A percentile compares a stretch with the other conserved stretches of the same genome.
These are phyloP conservation scores for Daldinia concentrica DNA, from an alignment of 495 filamentous ascomycete genomes.

Conservation along the genomic window DNA sequence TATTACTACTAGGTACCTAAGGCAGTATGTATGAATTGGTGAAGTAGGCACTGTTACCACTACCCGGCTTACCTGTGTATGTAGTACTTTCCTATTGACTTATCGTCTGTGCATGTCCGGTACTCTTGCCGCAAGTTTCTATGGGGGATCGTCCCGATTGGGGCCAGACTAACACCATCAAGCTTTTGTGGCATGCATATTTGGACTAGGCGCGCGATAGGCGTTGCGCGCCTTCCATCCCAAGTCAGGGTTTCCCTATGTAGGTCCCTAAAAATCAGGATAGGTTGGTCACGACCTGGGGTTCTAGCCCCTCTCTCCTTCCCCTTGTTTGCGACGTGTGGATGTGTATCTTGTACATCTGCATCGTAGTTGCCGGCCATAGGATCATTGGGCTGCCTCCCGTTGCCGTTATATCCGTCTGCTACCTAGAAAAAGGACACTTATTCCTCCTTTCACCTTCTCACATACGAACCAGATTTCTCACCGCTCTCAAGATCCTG, in stretches of 20 bases:
- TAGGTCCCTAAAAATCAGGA: constrained; percentile 11
- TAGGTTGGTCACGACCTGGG: neutral
- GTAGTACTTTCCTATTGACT: neutral
- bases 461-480: neutral
- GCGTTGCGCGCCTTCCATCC: constrained; percentile 20
- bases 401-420: constrained; percentile 38
- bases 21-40: neutral
- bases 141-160: constrained; percentile 9
- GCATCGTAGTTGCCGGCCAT: neutral
- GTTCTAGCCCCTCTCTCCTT: constrained; percentile 10
- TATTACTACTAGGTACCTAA: neutral
- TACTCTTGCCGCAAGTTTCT: neutral
- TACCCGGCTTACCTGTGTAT: neutral
- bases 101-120: neutral
- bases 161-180: constrained; percentile 10
- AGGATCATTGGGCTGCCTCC: constrained; percentile 25
- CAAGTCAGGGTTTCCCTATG: constrained; percentile 25
- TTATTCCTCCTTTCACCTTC: neutral
- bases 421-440: constrained; percentile 20
- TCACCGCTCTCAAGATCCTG: constrained; percentile 22
- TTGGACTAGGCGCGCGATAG: neutral
- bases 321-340: neutral
- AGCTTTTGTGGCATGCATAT: constrained; percentile 32
- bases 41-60: neutral
- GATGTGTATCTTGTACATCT: constrained; percentile 14